Evolutionary conservation across 139 green algal genomes (phyloP), one percentile per base, ranked within the genome.

Genomic region (Marvania coccoides): DNA sequence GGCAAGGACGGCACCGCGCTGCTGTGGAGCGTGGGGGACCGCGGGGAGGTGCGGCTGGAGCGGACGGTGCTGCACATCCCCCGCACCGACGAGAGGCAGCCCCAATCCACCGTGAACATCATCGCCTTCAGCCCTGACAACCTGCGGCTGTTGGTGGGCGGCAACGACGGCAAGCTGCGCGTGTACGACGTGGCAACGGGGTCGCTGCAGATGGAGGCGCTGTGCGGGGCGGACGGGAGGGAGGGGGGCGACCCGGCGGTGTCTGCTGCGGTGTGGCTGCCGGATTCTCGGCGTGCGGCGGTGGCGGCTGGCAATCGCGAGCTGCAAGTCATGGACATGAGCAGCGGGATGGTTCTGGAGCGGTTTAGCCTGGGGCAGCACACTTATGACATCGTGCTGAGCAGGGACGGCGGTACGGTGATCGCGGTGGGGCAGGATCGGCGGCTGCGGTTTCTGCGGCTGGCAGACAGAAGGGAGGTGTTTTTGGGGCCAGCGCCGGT

Each of bases 351-450:
- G 12, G n/a, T 42, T 19, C 62, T 58, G 19, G 47, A 47, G 29
- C 63, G 54, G 59, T 23, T 4, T 9, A 24, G 45, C 34, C 47
- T 87, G 72, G 63, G 73, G 5, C 45, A 81, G 35, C 63, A 84
- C 12, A 72, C 95, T 33, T 89, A 94, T 66, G 91, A 97, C 73
- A 65, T 92, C 35, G 75, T 82, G 3, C 61, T 94, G 7, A 87
- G 70, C 8, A 55, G 29, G 8, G 83, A 91, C 58, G 86, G 91
- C 3, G 38, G 31, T 8, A 65, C 65, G 24, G 42, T 92, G 40
- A 63, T 93, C 9, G 64, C 82, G 6, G 85, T 87, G 13, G 79
- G 68, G 36, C 81, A 70, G 63, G 83, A 96, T 94, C 46, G 39
- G 36, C 28, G 55, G n/a, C 45, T 56, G 65, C 59, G 40, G 33